A percentile compares a stretch with the other conserved stretches of the same genome.
Conservation (phyloP, 345 rosid species). For the Arabidopsis arenosa region DNA sequence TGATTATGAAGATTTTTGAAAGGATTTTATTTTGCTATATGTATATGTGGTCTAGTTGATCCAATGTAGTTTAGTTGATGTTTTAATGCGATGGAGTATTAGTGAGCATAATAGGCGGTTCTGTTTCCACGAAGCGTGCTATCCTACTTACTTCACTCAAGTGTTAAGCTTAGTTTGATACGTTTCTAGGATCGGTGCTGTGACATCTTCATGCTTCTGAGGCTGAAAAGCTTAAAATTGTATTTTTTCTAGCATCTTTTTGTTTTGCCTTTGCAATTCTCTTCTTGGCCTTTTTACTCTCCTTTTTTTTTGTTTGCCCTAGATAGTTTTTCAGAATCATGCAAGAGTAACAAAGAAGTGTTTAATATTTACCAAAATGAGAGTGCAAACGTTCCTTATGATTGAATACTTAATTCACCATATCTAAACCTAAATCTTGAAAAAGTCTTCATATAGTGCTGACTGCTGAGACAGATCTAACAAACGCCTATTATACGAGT, state of each 20-base stretch:
- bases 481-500: neutral
- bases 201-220: too few relatives aligned
- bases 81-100: neutral
- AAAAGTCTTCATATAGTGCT: neutral
- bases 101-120: neutral
- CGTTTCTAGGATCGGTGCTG: neutral
- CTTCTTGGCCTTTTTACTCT: neutral
- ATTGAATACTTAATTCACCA: neutral
- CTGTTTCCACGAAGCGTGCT: neutral
- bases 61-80: neutral
- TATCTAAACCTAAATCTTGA: neutral
- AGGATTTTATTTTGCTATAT: neutral
- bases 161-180: neutral
- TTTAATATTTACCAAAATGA: neutral
- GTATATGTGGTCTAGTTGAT: neutral
- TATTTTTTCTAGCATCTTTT: neutral
- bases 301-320: too few relatives aligned
- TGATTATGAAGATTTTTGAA: neutral
- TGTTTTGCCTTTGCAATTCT: neutral
- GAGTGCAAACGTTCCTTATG: neutral
- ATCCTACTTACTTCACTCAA: neutral
- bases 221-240: neutral
- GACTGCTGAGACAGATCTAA: neutral
- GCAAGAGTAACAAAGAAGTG: neutral
- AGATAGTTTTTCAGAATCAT: neutral